Conservation (phyloP, 768 basidiomycete genomes). For the Austroboletus eburneus region DNA sequence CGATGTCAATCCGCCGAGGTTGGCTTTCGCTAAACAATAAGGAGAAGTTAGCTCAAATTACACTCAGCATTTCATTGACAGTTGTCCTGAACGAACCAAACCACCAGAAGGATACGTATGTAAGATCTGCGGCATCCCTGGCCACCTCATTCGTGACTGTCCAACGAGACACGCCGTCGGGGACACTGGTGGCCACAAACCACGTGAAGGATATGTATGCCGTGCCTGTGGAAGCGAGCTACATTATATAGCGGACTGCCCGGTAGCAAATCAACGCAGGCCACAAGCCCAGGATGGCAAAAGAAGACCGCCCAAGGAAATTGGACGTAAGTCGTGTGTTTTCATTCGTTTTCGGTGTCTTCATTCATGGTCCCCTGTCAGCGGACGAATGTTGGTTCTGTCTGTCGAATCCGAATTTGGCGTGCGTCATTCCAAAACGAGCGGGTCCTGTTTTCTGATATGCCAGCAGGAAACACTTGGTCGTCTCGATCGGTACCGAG, state of each 20-base stretch:
- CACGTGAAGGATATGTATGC: constrained; percentile 84
- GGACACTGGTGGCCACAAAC: constrained; percentile 80
- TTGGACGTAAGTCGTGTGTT: constrained; percentile 61
- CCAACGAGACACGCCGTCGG: constrained; percentile 74
- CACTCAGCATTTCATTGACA: constrained; percentile 66
- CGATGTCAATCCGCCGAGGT: constrained; percentile 77
- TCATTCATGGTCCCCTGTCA: constrained; percentile 27
- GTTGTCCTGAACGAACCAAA: constrained; percentile 69
- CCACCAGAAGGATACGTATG: constrained; percentile 87
- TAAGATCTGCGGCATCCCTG: constrained; percentile 80
- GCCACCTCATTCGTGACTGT: constrained; percentile 87
- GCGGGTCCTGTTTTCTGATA: constrained; percentile 1
- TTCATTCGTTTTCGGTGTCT: neutral
- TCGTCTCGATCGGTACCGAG: constrained; percentile 89
- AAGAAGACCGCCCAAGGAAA: constrained; percentile 66
- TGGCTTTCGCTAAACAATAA: constrained; percentile 12
- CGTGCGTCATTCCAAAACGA: constrained; percentile 45
- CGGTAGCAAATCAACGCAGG: constrained; percentile 54
- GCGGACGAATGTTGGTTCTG: constrained; percentile 99
- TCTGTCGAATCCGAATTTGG: constrained; percentile 86
- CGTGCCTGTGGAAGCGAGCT: constrained; percentile 84
- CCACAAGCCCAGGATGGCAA: constrained; percentile 28
- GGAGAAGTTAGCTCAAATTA: constrained; percentile 3
- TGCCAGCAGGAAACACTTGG: constrained; percentile 78
- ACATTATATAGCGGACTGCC: constrained; percentile 88